Evolutionary conservation across 257 asterid genomes (phyloP).

Genomic region (Ligustrum vulgare): DNA sequence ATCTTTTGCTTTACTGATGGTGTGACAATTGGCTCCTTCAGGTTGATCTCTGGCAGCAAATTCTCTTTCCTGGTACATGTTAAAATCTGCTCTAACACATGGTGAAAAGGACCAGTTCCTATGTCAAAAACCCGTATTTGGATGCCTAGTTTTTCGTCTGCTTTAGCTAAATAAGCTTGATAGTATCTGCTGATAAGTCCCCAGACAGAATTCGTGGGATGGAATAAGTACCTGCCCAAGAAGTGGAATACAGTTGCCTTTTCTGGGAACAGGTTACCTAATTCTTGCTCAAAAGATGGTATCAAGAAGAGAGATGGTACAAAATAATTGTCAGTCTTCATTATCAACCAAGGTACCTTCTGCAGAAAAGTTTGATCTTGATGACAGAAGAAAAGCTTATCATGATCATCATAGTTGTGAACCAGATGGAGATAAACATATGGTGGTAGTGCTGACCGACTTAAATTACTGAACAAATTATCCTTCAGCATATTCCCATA

Average conservation of each 20-base stretch:
- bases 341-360: slow-evolving; percentile 56
- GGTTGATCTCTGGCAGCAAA: slow-evolving; percentile 44
- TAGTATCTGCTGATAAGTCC: slow-evolving; percentile 66
- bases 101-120: slow-evolving; percentile 42
- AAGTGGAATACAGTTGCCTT: slow-evolving; percentile 72
- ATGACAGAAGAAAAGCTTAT: slow-evolving; percentile 68
- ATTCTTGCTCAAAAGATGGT: slow-evolving; percentile 58
- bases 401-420: slow-evolving; percentile 58
- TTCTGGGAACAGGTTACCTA: slow-evolving; percentile 61
- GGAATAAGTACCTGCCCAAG: slow-evolving; percentile 72
- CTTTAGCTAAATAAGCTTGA: slow-evolving; percentile 51
- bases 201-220: slow-evolving; percentile 80
- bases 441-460: slow-evolving; percentile 21
- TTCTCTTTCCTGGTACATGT: slow-evolving; percentile 54
- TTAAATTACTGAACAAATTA: slow-evolving; percentile 31
- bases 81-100: slow-evolving; percentile 59
- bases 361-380: slow-evolving; percentile 51
- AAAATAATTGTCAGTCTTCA: slow-evolving; percentile 67
- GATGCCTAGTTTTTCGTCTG: slow-evolving; percentile 64
- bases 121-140: slow-evolving; percentile 58
- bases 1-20: slow-evolving; percentile 33
- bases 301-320: slow-evolving; percentile 68
- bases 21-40: slow-evolving; percentile 19
- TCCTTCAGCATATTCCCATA: slow-evolving; percentile 58
- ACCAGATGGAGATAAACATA: slow-evolving; percentile 64